Evolutionary conservation across 345 rosid genomes (phyloP).

Genomic region (Eucalyptus rudis): DNA sequence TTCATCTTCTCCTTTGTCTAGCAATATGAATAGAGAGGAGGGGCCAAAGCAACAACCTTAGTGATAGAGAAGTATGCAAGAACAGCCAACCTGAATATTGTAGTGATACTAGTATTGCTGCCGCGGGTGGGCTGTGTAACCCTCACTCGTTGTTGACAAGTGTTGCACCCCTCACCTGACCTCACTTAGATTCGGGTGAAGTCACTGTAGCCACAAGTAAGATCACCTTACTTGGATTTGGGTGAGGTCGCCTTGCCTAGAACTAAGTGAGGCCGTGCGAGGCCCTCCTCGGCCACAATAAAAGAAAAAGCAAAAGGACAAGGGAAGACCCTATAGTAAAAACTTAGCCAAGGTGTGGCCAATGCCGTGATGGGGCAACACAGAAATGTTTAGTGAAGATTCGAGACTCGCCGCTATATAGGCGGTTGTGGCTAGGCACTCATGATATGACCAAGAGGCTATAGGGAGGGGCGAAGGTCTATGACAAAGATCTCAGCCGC

Average conservation of each 20-base stretch:
- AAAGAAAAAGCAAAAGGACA: no score
- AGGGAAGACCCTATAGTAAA: not conserved
- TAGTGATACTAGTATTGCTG: no score
- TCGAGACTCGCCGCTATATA: not conserved
- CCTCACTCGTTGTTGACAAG: not conserved
- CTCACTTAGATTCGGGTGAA: no score
- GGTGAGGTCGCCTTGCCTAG: not conserved
- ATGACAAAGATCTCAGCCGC: not conserved
- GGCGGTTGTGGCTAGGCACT: not conserved
- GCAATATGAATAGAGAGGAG: not conserved
- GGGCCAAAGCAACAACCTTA: not conserved
- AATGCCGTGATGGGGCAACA: not conserved
- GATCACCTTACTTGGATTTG: not conserved
- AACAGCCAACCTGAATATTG: not conserved
- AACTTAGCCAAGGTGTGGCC: not conserved
- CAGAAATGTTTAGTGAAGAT: not conserved
- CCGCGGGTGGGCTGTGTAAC: accelerated
- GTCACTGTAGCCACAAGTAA: no score
- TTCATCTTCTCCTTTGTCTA: not conserved
- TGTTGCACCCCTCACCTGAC: not conserved
- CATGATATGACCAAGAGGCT: not conserved
- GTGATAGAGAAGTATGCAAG: not conserved
- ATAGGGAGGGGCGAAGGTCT: not conserved
- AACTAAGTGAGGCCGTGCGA: not conserved
- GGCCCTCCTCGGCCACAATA: not conserved